A percentile compares a stretch with the other conserved stretches of the same genome.
These are phyloP conservation scores for Fusarium graminum DNA, from an alignment of 2,329 filamentous ascomycete genomes.

Conservation along the genomic window DNA sequence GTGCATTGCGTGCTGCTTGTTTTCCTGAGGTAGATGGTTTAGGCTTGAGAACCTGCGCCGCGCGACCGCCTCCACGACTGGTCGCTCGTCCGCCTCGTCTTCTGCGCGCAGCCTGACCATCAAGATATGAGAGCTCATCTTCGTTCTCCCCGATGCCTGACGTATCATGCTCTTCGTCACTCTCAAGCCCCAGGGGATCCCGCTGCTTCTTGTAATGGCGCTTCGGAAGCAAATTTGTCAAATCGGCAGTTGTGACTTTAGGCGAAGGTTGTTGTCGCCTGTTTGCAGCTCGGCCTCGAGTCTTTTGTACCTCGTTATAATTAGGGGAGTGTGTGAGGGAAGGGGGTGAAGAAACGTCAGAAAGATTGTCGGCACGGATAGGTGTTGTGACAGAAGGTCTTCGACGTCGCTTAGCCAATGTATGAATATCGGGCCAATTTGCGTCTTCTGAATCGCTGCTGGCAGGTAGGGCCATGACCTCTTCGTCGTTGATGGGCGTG, in stretches of 20 bases:
- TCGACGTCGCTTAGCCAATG: constrained; percentile 62
- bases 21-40: constrained; percentile 43
- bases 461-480: constrained; percentile 67
- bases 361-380: constrained; percentile 58
- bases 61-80: constrained; percentile 48
- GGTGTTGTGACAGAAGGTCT: constrained; percentile 56
- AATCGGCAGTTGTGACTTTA: constrained; percentile 66
- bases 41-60: constrained; percentile 43
- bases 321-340: constrained; percentile 77
- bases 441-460: constrained; percentile 65
- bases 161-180: constrained; percentile 63
- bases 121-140: constrained; percentile 67
- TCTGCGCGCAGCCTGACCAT: constrained; percentile 54
- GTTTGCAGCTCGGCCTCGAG: constrained; percentile 51
- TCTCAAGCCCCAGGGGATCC: constrained; percentile 58
- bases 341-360: constrained; percentile 72
- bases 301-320: constrained; percentile 52
- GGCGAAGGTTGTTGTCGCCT: constrained; percentile 56
- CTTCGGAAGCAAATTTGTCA: constrained; percentile 67
- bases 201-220: constrained; percentile 60
- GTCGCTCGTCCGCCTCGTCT: constrained; percentile 52
- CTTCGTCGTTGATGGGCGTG: constrained; percentile 62
- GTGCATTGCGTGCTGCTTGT: constrained; percentile 48
- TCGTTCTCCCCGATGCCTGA: constrained; percentile 65
- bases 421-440: constrained; percentile 66